These are phyloP conservation scores for Cryoendolithus antarcticus DNA, from an alignment of 2,329 filamentous ascomycete genomes.

Conservation along the genomic window DNA sequence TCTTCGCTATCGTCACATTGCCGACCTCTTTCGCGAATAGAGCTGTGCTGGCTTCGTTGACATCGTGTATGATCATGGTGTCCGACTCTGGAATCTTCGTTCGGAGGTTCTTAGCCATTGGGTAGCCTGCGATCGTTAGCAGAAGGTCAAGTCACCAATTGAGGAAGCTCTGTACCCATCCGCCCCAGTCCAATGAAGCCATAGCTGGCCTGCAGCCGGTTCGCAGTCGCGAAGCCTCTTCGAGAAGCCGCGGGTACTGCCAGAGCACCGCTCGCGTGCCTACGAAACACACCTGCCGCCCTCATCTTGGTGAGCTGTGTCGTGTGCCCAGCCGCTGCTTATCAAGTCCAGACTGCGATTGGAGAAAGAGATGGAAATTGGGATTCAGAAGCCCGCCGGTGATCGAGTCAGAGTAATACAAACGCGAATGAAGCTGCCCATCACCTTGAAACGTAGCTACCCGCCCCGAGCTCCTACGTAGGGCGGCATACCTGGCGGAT, in stretches of 20 bases:
- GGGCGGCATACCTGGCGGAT: too few relatives aligned
- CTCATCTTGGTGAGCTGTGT: too few relatives aligned
- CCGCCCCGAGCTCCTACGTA: too few relatives aligned
- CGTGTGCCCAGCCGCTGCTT: too few relatives aligned
- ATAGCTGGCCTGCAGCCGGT: conserved; percentile 32
- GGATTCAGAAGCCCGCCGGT: too few relatives aligned
- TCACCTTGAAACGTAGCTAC: too few relatives aligned
- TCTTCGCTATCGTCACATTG: conserved; percentile 44
- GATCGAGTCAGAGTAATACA: too few relatives aligned
- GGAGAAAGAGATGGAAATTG: too few relatives aligned
- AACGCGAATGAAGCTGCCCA: too few relatives aligned
- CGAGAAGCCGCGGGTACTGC: conserved; percentile 9
- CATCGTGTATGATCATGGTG: conserved; percentile 51
- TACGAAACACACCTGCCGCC: too few relatives aligned
- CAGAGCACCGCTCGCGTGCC: too few relatives aligned
- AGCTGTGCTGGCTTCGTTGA: conserved; percentile 45
- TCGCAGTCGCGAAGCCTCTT: conserved; percentile 33
- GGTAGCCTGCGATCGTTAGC: conserved; percentile 41
- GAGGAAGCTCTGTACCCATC: conserved; percentile 31
- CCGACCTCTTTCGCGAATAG: conserved; percentile 44
- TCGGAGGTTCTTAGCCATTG: conserved; percentile 61
- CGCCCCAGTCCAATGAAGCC: conserved; percentile 40
- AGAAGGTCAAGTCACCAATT: conserved; percentile 1
- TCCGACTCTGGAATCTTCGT: conserved; percentile 52
- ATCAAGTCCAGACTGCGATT: too few relatives aligned